phyloP scores from a whole-genome alignment of 148 eudicot species.

The Pouteria glomerata region DNA sequence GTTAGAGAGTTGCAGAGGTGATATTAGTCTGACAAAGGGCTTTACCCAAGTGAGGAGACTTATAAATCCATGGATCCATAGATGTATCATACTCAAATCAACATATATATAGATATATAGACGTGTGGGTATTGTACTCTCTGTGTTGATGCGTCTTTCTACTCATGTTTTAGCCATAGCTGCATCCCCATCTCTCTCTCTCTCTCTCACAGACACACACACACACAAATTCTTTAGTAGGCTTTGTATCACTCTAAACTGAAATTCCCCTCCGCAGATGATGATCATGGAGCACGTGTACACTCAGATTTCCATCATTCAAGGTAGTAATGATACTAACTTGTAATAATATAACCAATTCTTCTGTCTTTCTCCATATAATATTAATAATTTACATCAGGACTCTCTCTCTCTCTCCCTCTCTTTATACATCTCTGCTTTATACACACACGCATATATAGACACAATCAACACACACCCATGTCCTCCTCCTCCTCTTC shows the following conservation, averaged over 20 bases:
- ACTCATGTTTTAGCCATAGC: neutral
- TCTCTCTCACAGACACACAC: conserved; percentile 12
- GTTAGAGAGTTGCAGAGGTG: conserved; percentile 23
- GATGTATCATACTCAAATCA: conserved; percentile 4
- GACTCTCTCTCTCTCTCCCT: conserved; percentile 15
- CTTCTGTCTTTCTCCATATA: too few species aligned
- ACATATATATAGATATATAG: conserved; percentile 5
- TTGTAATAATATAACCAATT: too few species aligned
- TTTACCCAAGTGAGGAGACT: neutral
- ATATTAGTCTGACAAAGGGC: conserved; percentile 17
- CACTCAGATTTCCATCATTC: conserved; percentile 23
- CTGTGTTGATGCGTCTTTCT: conserved; percentile 8
- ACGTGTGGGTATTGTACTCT: conserved; percentile 12
- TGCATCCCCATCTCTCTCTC: conserved; percentile 1
- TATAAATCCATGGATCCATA: conserved; percentile 6
- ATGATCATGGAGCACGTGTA: conserved; percentile 36
- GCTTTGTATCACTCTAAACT: neutral
- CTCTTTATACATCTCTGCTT: conserved; percentile 11
- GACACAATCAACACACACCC: neutral
- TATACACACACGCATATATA: neutral
- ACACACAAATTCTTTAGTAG: neutral
- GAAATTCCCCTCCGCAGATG: conserved; percentile 25
- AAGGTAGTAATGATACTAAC: conserved; percentile 17
- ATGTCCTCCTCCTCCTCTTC: neutral
- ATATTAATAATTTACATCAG: neutral